Percentiles rank a stretch among this genome's conserved stretches.
These are phyloP conservation scores for Mycena venus DNA, from an alignment of 768 basidiomycete species.

Conservation along the genomic window DNA sequence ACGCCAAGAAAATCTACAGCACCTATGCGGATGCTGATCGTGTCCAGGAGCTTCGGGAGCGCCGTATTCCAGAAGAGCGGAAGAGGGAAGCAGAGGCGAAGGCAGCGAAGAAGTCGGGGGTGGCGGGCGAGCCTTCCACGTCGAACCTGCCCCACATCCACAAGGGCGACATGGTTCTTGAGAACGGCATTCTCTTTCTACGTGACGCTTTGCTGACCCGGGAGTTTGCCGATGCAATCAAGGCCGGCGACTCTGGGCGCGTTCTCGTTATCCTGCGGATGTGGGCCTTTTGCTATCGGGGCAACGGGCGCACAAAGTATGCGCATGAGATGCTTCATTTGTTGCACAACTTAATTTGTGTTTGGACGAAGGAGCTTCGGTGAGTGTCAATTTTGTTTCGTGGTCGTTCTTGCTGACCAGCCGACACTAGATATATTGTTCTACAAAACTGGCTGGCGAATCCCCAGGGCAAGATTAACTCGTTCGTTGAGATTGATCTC, in stretches of 20 bases:
- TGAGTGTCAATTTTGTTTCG: too few relatives aligned
- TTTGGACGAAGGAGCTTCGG: constrained; percentile 42
- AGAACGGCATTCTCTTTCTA: constrained; percentile 43
- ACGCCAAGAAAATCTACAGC: constrained; percentile 4
- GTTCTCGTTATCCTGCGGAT: constrained; percentile 38
- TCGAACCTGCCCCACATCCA: neutral
- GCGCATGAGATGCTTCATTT: constrained; percentile 44
- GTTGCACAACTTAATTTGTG: constrained; percentile 40
- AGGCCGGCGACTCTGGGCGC: constrained; percentile 44
- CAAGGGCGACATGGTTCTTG: constrained; percentile 38
- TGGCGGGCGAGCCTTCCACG: neutral
- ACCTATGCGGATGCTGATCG: too few relatives aligned
- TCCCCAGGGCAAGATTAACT: constrained; percentile 37
- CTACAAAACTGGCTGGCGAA: constrained; percentile 51
- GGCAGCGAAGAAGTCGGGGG: neutral
- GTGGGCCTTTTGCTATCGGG: constrained; percentile 38
- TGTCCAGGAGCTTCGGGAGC: constrained; percentile 24
- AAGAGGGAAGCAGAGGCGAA: neutral
- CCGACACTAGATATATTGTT: constrained; percentile 38
- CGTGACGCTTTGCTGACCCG: constrained; percentile 41
- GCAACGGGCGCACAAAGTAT: constrained; percentile 42
- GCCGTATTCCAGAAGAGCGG: constrained; percentile 15
- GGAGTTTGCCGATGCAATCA: constrained; percentile 44
- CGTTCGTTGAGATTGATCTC: constrained; percentile 43
- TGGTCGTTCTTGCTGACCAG: neutral